A percentile compares a stretch with the other conserved stretches of the same genome.
phyloP scores from a whole-genome alignment of 1,284 basidiomycete genomes.

The Malassezia psittaci region DNA sequence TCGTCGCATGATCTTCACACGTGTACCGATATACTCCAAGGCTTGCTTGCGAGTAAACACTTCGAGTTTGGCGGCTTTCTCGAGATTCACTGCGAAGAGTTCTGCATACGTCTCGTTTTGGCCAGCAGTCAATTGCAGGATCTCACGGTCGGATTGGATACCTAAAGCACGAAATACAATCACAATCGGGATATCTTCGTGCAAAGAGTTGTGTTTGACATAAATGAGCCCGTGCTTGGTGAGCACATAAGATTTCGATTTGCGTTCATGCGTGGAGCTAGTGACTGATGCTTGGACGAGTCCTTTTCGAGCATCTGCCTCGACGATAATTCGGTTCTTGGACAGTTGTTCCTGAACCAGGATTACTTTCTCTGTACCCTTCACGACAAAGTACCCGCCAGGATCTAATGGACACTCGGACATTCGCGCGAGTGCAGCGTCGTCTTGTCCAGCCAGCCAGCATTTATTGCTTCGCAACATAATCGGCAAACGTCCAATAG shows the following conservation, averaged over 20 bases:
- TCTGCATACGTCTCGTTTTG: slow-evolving; percentile 79
- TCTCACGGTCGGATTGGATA: slow-evolving; percentile 94
- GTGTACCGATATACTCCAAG: slow-evolving; percentile 82
- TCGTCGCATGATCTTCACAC: slow-evolving; percentile 77
- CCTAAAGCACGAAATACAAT: slow-evolving; percentile 83
- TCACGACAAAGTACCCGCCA: slow-evolving; percentile 97
- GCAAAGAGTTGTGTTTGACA: slow-evolving; percentile 94
- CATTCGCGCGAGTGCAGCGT: slow-evolving; percentile 80
- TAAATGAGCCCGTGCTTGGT: slow-evolving; percentile 91
- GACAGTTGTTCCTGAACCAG: slow-evolving; percentile 96
- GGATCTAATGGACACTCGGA: slow-evolving; percentile 95
- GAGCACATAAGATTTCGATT: slow-evolving; percentile 95
- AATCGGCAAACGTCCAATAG: slow-evolving; percentile 85
- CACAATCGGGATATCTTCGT: slow-evolving; percentile 92
- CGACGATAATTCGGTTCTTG: slow-evolving; percentile 98
- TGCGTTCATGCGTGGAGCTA: slow-evolving; percentile 84
- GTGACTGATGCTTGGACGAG: slow-evolving; percentile 93
- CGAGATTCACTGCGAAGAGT: slow-evolving; percentile 80
- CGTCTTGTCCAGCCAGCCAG: slow-evolving; percentile 66
- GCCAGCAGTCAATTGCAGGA: slow-evolving; percentile 85
- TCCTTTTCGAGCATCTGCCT: slow-evolving; percentile 66
- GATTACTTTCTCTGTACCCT: slow-evolving; percentile 99
- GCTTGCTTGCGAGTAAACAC: slow-evolving; percentile 89
- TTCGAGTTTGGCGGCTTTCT: slow-evolving; percentile 62
- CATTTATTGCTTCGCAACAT: slow-evolving; percentile 88